Evolutionary conservation across 352 stramenopile species (phyloP).

Genomic region (Pythium brachiatum): DNA sequence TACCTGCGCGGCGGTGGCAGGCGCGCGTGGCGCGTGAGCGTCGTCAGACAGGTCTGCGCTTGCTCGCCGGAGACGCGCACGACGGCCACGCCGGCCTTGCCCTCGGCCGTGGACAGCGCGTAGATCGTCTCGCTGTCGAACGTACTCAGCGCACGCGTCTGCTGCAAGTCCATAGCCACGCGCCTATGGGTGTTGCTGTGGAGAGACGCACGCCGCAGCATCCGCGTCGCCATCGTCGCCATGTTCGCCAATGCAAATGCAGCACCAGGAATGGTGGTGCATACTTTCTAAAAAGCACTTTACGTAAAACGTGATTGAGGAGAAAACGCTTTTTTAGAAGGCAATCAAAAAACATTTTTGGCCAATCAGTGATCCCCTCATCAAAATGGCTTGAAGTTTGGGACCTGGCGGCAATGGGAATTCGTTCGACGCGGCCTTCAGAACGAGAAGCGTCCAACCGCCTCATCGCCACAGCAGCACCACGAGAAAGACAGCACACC

Average conservation of each 20-base stretch:
- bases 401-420: not conserved
- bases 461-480: not conserved
- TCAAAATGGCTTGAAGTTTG: not conserved
- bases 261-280: conserved; percentile 8
- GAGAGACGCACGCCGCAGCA: conserved; percentile 1
- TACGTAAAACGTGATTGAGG: too few relatives aligned
- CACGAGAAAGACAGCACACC: not conserved
- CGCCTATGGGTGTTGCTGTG: not conserved
- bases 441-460: not conserved
- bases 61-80: conserved; percentile 84
- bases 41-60: conserved; percentile 61
- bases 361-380: conserved; percentile 7
- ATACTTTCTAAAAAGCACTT: conserved; percentile 8
- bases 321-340: not conserved
- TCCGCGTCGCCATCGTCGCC: not conserved
- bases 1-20: conserved; percentile 54
- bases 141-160: conserved; percentile 19
- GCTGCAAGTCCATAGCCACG: not conserved
- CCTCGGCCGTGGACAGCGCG: conserved; percentile 85
- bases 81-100: conserved; percentile 85
- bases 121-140: conserved; percentile 88
- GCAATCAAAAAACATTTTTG: not conserved
- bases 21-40: conserved; percentile 39
- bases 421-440: not conserved
- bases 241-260: not conserved